Percentiles rank a stretch among this genome's conserved stretches.
Conservation (phyloP, 805 yeast species). For the Maudiozyma turicensis region DNA sequence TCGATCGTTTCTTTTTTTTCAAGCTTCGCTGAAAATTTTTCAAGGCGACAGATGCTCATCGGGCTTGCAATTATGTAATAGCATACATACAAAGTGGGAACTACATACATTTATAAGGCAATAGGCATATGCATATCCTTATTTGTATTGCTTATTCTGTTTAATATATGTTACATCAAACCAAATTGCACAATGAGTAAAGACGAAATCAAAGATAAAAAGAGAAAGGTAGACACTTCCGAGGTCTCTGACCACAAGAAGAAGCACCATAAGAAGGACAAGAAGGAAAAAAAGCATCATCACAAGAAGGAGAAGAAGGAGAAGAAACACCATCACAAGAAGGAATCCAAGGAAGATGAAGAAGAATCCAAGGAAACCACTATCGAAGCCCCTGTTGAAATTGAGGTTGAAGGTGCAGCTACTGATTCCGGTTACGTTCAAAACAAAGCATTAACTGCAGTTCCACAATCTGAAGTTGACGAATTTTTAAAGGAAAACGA, state of each 20-base stretch:
- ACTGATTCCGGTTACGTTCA: conserved; percentile 28
- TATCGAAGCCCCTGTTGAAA: conserved; percentile 17
- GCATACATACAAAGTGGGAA: background rate
- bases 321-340: conserved; percentile 23
- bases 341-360: conserved; percentile 26
- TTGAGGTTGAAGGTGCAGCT: conserved; percentile 2
- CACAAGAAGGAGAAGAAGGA: conserved; percentile 29
- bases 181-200: conserved; percentile 22
- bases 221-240: conserved; percentile 31
- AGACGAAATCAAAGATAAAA: conserved; percentile 32
- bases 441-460: conserved; percentile 31
- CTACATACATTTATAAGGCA: no score
- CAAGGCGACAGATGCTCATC: conserved; percentile 2
- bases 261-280: conserved; percentile 25
- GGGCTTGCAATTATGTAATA: background rate
- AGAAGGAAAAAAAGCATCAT: conserved; percentile 25
- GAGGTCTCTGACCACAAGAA: conserved; percentile 22
- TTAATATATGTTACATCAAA: no score
- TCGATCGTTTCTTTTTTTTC: background rate
- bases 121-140: no score
- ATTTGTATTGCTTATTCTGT: no score
- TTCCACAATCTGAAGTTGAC: conserved; percentile 48
- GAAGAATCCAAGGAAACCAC: conserved; percentile 11
- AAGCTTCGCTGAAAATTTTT: background rate
- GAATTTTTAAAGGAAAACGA: conserved; percentile 60